Evolutionary conservation across 2,329 filamentous ascomycete genomes (phyloP).

Genomic region (Rosellinia necatrix): DNA sequence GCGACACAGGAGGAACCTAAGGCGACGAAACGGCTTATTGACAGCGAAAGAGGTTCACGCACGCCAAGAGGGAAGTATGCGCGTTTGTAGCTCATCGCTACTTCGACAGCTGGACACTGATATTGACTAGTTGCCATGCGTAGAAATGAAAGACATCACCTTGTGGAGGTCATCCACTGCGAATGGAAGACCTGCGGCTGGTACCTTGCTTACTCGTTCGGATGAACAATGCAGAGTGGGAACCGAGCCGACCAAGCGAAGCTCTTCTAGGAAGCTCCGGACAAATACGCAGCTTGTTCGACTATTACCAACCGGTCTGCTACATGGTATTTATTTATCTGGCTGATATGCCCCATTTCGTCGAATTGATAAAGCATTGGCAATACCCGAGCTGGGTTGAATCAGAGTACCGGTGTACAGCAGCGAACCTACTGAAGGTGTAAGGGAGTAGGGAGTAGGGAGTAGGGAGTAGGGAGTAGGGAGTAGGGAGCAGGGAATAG

Average conservation of each 20-base stretch:
- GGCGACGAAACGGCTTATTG: not conserved
- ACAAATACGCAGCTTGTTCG: not conserved
- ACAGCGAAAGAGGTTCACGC: not conserved
- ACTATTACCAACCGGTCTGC: constrained; percentile 15
- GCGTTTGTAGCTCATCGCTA: not conserved
- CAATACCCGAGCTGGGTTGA: not conserved
- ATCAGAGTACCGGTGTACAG: no score
- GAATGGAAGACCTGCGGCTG: constrained; percentile 25
- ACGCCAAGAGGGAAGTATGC: not conserved
- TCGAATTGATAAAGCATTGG: constrained; percentile 4
- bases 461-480: no score
- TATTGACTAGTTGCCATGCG: not conserved
- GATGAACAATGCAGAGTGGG: constrained; percentile 25
- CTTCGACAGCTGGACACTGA: no score
- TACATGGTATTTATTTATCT: constrained; percentile 2
- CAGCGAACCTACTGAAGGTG: not conserved
- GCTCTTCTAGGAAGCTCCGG: constrained; percentile 17
- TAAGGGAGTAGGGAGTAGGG: no score
- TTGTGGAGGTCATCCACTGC: constrained; percentile 24
- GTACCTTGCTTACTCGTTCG: constrained; percentile 30
- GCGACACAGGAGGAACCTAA: not conserved
- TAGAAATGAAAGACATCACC: constrained; percentile 20
- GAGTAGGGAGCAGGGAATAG: no score
- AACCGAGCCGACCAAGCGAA: constrained; percentile 17
- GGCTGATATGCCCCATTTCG: not conserved